These are phyloP conservation scores for Onygenales sp. DNA, from an alignment of 2,329 filamentous ascomycete species.

Conservation along the genomic window DNA sequence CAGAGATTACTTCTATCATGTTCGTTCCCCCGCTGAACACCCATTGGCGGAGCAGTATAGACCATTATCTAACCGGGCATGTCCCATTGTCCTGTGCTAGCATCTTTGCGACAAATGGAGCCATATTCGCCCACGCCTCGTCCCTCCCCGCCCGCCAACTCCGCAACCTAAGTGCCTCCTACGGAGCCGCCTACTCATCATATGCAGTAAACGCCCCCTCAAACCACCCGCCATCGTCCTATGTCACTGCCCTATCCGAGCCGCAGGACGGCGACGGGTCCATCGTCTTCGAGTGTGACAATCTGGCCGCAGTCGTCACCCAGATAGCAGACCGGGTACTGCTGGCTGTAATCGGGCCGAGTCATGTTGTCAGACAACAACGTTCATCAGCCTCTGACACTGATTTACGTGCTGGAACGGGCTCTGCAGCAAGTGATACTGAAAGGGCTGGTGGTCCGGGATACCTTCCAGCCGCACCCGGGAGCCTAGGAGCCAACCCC, in stretches of 20 bases:
- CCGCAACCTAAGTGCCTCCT: conserved; percentile 33
- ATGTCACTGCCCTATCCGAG: conserved; percentile 30
- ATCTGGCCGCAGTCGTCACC: conserved; percentile 31
- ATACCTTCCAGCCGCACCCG: conserved; percentile 6
- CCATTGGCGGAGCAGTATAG: neutral
- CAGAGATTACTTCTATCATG: conserved; percentile 36
- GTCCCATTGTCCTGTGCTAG: conserved; percentile 13
- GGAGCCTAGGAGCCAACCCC: conserved; percentile 3
- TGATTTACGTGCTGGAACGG: neutral
- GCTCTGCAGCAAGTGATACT: conserved; percentile 11
- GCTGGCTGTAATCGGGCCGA: conserved; percentile 30
- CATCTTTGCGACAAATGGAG: conserved; percentile 35
- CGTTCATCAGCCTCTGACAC: neutral
- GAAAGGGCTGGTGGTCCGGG: conserved; percentile 5
- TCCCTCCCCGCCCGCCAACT: conserved; percentile 30
- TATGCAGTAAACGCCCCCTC: conserved; percentile 32
- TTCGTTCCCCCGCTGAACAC: conserved; percentile 11
- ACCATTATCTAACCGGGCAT: neutral
- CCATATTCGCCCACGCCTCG: conserved; percentile 34
- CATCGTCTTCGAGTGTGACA: conserved; percentile 34
- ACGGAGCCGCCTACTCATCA: conserved; percentile 34
- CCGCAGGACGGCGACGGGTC: conserved; percentile 34
- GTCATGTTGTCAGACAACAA: conserved; percentile 1
- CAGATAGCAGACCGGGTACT: conserved; percentile 34
- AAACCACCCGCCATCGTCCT: conserved; percentile 33